Percentiles rank a stretch among this genome's conserved stretches.
Evolutionary conservation across 306 rosid genomes (phyloP).

Genomic region (Crotalaria pallida): DNA sequence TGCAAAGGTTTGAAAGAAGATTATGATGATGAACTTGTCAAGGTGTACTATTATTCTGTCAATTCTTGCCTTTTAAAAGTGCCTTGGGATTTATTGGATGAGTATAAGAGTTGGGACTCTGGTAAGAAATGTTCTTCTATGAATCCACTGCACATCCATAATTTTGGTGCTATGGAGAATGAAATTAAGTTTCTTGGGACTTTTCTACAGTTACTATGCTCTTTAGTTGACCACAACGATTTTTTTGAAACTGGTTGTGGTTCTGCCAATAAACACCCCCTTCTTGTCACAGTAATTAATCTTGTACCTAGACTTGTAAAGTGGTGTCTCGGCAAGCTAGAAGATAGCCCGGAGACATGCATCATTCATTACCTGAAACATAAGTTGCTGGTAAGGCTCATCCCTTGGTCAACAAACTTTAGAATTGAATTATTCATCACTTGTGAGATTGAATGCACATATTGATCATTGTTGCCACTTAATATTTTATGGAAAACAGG

Average conservation of each 20-base stretch:
- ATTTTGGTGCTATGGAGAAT: conserved; percentile 23
- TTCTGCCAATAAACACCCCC: conserved; percentile 35
- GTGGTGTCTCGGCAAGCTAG: conserved; percentile 53
- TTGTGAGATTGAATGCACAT: conserved; percentile 8
- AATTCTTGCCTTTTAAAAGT: conserved; percentile 46
- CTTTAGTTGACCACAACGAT: conserved; percentile 57
- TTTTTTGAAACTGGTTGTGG: conserved; percentile 38
- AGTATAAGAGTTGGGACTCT: conserved; percentile 21
- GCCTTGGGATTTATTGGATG: conserved; percentile 51
- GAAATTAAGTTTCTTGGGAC: conserved; percentile 55
- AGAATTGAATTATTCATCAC: background rate
- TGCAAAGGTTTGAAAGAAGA: conserved; percentile 55
- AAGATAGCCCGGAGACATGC: conserved; percentile 24
- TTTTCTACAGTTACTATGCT: conserved; percentile 71
- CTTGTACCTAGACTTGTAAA: conserved; percentile 60
- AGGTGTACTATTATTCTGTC: conserved; percentile 47
- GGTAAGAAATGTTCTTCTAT: conserved; percentile 18
- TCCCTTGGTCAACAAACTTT: conserved; percentile 16
- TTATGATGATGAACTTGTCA: conserved; percentile 35
- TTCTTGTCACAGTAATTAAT: conserved; percentile 32
- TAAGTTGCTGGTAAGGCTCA: conserved; percentile 72
- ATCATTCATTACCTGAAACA: conserved; percentile 66
- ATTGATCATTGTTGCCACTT: conserved; percentile 3
- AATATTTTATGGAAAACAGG: conserved; percentile 3
- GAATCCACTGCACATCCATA: conserved; percentile 11